Evolutionary conservation across 768 basidiomycete genomes (phyloP).

Genomic region (Boletus reticulatus): DNA sequence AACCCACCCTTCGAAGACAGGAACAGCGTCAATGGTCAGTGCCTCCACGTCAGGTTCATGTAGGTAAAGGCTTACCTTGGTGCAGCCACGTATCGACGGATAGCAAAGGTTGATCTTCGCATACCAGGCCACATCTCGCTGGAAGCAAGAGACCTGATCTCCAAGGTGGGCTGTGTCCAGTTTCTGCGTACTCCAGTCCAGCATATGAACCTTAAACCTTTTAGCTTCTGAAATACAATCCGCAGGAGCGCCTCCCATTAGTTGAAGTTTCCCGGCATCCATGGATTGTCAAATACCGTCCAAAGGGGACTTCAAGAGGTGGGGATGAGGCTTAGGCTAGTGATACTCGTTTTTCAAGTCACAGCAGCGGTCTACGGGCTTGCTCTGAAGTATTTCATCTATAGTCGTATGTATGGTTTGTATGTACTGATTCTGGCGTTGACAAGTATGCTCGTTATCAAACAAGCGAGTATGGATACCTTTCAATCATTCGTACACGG

Average conservation of each 20-base stretch:
- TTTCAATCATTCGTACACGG: neutral
- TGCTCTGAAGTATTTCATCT: slow-evolving; percentile 9
- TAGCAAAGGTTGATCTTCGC: slow-evolving; percentile 79
- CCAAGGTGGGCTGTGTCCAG: slow-evolving; percentile 30
- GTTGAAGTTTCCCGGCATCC: slow-evolving; percentile 76
- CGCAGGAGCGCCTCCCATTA: slow-evolving; percentile 72
- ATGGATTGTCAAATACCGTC: slow-evolving; percentile 76
- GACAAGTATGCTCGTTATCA: neutral
- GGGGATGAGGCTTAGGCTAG: slow-evolving; percentile 19
- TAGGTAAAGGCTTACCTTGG: slow-evolving; percentile 6
- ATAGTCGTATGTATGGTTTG: slow-evolving; percentile 7
- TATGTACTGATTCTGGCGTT: slow-evolving; percentile 10
- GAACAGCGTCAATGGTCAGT: slow-evolving; percentile 69
- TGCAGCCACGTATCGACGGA: slow-evolving; percentile 85
- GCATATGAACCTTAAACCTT: slow-evolving; percentile 3
- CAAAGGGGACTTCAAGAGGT: slow-evolving; percentile 41
- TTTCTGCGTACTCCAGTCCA: slow-evolving; percentile 1
- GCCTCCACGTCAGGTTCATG: neutral
- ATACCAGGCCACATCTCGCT: slow-evolving; percentile 40
- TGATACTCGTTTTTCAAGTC: neutral
- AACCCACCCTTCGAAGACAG: slow-evolving; percentile 85
- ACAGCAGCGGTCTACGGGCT: neutral
- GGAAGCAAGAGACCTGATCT: slow-evolving; percentile 47
- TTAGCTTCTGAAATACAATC: slow-evolving; percentile 83
- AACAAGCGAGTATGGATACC: neutral